phyloP scores from a whole-genome alignment of 1,284 basidiomycete genomes.

The Phaffia rhodozyma region DNA sequence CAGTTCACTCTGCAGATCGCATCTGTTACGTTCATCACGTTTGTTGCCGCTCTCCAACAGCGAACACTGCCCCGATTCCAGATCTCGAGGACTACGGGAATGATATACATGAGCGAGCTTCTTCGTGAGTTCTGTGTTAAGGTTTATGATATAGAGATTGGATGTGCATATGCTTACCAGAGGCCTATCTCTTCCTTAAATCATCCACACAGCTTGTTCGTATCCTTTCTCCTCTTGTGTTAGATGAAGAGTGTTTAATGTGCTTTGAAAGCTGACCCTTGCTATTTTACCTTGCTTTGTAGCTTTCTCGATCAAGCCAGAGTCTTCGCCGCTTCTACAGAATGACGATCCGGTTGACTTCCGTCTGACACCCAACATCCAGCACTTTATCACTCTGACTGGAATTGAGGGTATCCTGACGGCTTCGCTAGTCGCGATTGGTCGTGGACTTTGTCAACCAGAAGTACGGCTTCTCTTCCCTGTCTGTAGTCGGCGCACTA shows the following conservation, averaged over 20 bases:
- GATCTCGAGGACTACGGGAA: constrained; percentile 74
- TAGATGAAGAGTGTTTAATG: too few species aligned
- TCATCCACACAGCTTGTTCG: neutral
- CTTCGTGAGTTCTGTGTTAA: constrained; percentile 46
- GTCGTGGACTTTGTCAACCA: constrained; percentile 76
- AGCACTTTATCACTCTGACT: constrained; percentile 78
- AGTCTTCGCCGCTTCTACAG: constrained; percentile 49
- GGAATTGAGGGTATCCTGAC: constrained; percentile 84
- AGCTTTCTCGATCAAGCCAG: constrained; percentile 36
- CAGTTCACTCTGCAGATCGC: constrained; percentile 89
- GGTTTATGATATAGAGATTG: neutral
- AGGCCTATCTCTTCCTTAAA: neutral
- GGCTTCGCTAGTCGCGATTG: constrained; percentile 80
- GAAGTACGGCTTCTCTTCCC: constrained; percentile 49
- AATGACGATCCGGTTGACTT: constrained; percentile 74
- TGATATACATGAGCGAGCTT: constrained; percentile 81
- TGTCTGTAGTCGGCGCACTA: constrained; percentile 21
- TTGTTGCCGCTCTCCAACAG: constrained; percentile 70
- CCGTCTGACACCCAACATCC: constrained; percentile 93
- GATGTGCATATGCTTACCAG: neutral
- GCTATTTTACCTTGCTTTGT: constrained; percentile 1
- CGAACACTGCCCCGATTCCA: constrained; percentile 78
- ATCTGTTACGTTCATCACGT: constrained; percentile 83
- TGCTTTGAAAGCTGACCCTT: too few species aligned
- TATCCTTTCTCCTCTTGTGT: neutral